Conservation (phyloP, 306 rosid species). For the Trichosanthes cucumerina region DNA sequence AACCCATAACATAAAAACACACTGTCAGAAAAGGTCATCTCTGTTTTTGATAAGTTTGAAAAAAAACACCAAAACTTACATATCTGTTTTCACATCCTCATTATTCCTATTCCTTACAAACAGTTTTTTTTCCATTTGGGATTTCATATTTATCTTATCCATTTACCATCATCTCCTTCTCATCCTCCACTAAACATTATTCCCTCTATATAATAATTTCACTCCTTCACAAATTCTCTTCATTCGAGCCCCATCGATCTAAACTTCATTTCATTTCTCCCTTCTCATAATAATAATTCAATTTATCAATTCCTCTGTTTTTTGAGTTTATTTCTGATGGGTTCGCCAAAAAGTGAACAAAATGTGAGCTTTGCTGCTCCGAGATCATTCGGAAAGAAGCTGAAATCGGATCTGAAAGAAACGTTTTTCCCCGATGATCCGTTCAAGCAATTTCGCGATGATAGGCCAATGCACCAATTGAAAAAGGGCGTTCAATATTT, state of each 20-base stretch:
- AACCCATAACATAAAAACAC: too few relatives aligned
- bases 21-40: too few relatives aligned
- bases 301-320: not conserved
- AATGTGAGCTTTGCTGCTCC: constrained; percentile 36
- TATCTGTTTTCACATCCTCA: too few relatives aligned
- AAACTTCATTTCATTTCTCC: too few relatives aligned
- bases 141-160: not conserved
- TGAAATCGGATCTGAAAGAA: constrained; percentile 28
- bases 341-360: not conserved
- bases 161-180: not conserved
- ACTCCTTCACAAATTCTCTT: not conserved
- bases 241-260: too few relatives aligned
- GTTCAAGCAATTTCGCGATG: constrained; percentile 30
- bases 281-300: too few relatives aligned
- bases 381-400: constrained; percentile 19
- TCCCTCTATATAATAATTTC: not conserved
- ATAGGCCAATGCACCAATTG: not conserved
- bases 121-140: too few relatives aligned
- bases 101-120: too few relatives aligned
- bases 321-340: not conserved
- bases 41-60: too few relatives aligned
- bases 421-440: constrained; percentile 38
- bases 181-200: not conserved
- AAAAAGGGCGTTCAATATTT: constrained; percentile 40
- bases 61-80: too few relatives aligned